These are phyloP conservation scores for Xylariaceae sp. DNA, from an alignment of 2,329 filamentous ascomycete genomes.

Conservation along the genomic window DNA sequence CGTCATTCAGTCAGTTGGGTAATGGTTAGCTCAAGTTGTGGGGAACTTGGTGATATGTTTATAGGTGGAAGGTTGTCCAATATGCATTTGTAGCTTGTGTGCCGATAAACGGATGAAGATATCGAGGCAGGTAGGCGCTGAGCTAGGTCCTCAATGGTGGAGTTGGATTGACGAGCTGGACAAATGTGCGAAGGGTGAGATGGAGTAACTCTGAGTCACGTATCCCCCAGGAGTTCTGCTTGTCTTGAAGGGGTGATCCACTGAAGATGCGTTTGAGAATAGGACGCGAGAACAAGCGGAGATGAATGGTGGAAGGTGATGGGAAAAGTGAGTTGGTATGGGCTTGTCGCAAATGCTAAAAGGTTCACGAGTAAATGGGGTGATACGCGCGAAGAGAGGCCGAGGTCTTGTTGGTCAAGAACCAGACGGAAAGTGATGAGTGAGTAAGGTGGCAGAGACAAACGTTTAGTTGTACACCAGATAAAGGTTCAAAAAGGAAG, in stretches of 20 bases:
- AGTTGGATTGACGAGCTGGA: not conserved
- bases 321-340: not conserved
- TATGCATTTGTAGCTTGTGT: not conserved
- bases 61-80: not conserved
- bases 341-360: not conserved
- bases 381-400: not conserved
- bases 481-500: not conserved
- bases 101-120: not conserved
- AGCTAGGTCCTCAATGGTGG: not conserved
- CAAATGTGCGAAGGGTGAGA: not conserved
- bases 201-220: not conserved
- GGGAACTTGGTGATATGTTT: not conserved
- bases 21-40: not conserved
- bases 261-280: not conserved
- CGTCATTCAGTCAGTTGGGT: constrained; percentile 54
- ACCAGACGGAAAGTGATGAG: not conserved
- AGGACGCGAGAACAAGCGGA: not conserved
- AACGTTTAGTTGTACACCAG: constrained; percentile 3
- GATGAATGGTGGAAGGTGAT: not conserved
- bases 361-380: too few relatives aligned
- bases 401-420: not conserved
- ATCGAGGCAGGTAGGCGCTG: not conserved
- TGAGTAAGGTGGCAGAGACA: not conserved
- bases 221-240: not conserved
- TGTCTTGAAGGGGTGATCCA: too few relatives aligned